These are phyloP conservation scores for Penicillium lagena DNA, from an alignment of 495 filamentous ascomycete genomes.

Conservation along the genomic window DNA sequence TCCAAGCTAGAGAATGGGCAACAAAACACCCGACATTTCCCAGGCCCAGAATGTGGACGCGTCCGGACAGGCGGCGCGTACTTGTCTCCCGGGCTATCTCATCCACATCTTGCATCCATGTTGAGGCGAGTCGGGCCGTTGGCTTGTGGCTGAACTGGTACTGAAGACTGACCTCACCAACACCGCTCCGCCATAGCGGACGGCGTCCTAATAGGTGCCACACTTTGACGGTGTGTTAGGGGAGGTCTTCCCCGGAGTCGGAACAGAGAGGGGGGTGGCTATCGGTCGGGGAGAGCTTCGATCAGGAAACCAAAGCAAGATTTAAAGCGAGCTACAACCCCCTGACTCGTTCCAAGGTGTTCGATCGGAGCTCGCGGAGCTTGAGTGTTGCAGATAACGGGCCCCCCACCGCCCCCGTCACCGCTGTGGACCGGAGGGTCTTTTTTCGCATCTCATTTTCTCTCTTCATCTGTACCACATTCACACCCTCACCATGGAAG, in stretches of 20 bases:
- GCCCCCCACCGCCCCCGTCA: constrained; percentile 9
- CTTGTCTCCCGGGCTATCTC: constrained; percentile 16
- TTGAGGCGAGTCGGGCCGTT: constrained; percentile 15
- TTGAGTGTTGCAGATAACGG: too few relatives aligned
- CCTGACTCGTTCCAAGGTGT: too few relatives aligned
- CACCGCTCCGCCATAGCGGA: constrained; percentile 32
- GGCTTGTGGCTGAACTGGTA: background rate
- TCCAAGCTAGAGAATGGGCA: constrained; percentile 50
- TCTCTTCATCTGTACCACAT: constrained; percentile 3
- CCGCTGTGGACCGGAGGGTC: constrained; percentile 2
- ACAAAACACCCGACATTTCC: constrained; percentile 55
- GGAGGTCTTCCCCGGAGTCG: constrained; percentile 5
- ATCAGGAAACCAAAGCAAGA: background rate
- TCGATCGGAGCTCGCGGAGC: too few relatives aligned
- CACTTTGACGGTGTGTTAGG: constrained; percentile 24
- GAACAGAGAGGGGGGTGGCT: background rate
- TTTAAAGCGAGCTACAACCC: too few relatives aligned
- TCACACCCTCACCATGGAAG: constrained; percentile 30
- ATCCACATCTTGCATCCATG: constrained; percentile 26
- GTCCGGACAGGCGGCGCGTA: constrained; percentile 25
- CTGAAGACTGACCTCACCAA: constrained; percentile 12
- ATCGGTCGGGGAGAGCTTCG: background rate
- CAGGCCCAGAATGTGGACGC: constrained; percentile 54
- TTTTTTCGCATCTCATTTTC: constrained; percentile 15
- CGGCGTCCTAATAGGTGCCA: constrained; percentile 26